These are phyloP conservation scores for Kodamaea hsintzibuensis DNA, from an alignment of 805 yeast species.

Conservation along the genomic window DNA sequence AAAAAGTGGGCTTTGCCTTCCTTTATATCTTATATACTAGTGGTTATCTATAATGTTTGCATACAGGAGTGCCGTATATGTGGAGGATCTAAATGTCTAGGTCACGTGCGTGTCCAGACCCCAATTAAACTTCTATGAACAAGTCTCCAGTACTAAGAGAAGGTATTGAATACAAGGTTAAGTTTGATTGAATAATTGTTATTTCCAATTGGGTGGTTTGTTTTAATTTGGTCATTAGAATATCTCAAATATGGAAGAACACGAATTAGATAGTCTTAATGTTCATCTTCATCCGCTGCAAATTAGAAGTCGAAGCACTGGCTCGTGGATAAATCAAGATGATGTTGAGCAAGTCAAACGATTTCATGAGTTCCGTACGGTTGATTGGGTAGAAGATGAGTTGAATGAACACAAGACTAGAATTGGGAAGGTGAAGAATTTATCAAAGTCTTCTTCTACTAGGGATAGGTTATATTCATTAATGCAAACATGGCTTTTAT, in stretches of 20 bases:
- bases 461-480: slow-evolving; percentile 31
- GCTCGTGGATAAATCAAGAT: slow-evolving; percentile 41
- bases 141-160: no score
- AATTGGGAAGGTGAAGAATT: slow-evolving; percentile 20
- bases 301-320: slow-evolving; percentile 30
- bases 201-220: no score
- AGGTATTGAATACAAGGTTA: no score
- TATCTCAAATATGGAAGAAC: neutral
- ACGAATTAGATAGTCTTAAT: slow-evolving; percentile 3
- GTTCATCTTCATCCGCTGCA: slow-evolving; percentile 1
- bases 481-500: slow-evolving; percentile 67
- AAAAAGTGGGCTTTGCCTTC: neutral
- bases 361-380: slow-evolving; percentile 62
- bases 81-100: neutral
- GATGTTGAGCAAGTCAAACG: slow-evolving; percentile 41
- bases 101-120: neutral
- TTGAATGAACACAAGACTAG: slow-evolving; percentile 45
- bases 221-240: no score
- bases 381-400: slow-evolving; percentile 72
- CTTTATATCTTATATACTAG: neutral
- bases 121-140: no score
- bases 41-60: neutral
- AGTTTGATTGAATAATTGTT: no score
- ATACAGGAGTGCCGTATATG: neutral
- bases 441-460: slow-evolving; percentile 17